Conservation (phyloP, 2,329 filamentous ascomycete species). For the Exserohilum rostratum region DNA sequence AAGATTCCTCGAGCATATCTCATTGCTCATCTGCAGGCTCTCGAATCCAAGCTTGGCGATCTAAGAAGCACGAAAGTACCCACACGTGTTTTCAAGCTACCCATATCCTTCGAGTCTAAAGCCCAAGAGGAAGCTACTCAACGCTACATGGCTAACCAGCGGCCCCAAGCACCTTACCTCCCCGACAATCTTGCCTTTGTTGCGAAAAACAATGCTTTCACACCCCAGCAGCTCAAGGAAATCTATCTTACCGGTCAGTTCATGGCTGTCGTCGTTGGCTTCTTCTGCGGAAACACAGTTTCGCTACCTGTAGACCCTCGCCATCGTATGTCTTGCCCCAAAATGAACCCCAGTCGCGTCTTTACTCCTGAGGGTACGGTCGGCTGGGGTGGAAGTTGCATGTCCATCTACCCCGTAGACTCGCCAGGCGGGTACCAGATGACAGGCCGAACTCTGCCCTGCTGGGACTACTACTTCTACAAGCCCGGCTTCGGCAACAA, state of each 20-base stretch:
- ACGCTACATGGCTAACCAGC: slow-evolving; percentile 67
- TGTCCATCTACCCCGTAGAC: slow-evolving; percentile 63
- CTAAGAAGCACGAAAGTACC: slow-evolving; percentile 51
- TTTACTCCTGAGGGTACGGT: slow-evolving; percentile 64
- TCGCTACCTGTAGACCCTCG: slow-evolving; percentile 61
- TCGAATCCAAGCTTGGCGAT: slow-evolving; percentile 53
- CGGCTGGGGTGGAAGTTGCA: slow-evolving; percentile 62
- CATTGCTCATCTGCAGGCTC: slow-evolving; percentile 45
- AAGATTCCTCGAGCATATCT: slow-evolving; percentile 46
- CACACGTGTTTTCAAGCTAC: slow-evolving; percentile 52
- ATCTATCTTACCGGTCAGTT: slow-evolving; percentile 59
- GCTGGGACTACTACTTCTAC: slow-evolving; percentile 60
- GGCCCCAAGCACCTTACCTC: slow-evolving; percentile 66
- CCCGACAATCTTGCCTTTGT: slow-evolving; percentile 67
- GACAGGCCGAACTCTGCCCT: slow-evolving; percentile 59
- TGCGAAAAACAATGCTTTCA: slow-evolving; percentile 61
- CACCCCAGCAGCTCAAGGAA: slow-evolving; percentile 55
- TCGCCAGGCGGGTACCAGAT: slow-evolving; percentile 64
- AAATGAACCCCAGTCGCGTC: slow-evolving; percentile 63
- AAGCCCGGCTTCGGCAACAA: slow-evolving; percentile 56
- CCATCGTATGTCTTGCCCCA: slow-evolving; percentile 60
- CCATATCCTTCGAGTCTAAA: slow-evolving; percentile 52
- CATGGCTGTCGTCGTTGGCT: slow-evolving; percentile 61
- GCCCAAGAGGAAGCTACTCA: slow-evolving; percentile 59
- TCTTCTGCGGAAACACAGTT: slow-evolving; percentile 61